Conservation (phyloP, 768 basidiomycete genomes). For the Obba rivulosa region DNA sequence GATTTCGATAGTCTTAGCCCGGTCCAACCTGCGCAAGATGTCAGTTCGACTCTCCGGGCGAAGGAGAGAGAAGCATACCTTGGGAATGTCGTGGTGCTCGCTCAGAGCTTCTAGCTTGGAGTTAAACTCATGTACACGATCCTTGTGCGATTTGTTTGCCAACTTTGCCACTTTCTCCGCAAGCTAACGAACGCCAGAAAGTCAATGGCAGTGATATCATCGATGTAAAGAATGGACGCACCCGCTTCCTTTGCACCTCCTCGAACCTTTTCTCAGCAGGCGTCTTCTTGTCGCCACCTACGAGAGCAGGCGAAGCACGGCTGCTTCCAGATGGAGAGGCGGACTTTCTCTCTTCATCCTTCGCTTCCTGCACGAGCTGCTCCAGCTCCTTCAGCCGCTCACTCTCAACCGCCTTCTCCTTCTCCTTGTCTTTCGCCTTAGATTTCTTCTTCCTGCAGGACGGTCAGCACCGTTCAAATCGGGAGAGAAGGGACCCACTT, state of each 20-base stretch:
- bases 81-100: slow-evolving; percentile 94
- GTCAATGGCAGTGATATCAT: background rate
- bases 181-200: slow-evolving; percentile 42
- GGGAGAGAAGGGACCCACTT: slow-evolving; percentile 46
- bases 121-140: slow-evolving; percentile 89
- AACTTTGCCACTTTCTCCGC: slow-evolving; percentile 68
- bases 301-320: slow-evolving; percentile 55
- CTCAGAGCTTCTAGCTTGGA: slow-evolving; percentile 78
- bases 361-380: slow-evolving; percentile 21
- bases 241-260: slow-evolving; percentile 77
- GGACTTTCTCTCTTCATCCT: slow-evolving; percentile 32
- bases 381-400: slow-evolving; percentile 49
- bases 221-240: slow-evolving; percentile 26
- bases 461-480: slow-evolving; percentile 9
- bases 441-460: slow-evolving; percentile 78
- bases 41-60: slow-evolving; percentile 15
- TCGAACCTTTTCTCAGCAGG: slow-evolving; percentile 88
- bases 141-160: slow-evolving; percentile 87
- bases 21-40: slow-evolving; percentile 66
- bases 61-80: slow-evolving; percentile 42
- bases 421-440: slow-evolving; percentile 44
- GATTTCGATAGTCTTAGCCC: slow-evolving; percentile 47
- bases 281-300: slow-evolving; percentile 58
- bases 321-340: slow-evolving; percentile 51
- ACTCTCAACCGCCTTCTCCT: slow-evolving; percentile 32